Conservation (phyloP, 140 eudicot genomes). For the Ambrosia hybrid region DNA sequence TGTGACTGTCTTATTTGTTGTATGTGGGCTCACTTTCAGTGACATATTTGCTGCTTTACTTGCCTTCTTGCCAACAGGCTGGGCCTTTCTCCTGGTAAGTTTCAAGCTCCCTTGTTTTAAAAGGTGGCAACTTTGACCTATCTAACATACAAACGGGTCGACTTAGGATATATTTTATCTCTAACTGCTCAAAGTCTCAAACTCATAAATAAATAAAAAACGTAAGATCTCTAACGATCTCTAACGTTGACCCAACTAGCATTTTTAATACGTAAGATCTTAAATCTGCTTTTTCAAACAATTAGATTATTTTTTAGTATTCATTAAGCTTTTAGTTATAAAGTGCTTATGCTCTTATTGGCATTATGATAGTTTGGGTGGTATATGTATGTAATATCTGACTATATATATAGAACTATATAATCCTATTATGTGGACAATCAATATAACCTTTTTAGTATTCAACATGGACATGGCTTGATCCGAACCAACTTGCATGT, state of each 20-base stretch:
- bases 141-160: background rate
- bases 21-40: slow-evolving; percentile 61
- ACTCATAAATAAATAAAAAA: background rate
- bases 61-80: slow-evolving; percentile 95
- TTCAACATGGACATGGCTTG: background rate
- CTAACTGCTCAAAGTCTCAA: background rate
- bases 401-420: no score
- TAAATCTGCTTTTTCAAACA: background rate
- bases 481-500: background rate
- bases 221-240: no score
- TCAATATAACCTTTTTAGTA: no score
- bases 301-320: background rate
- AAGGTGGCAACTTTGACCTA: background rate
- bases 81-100: slow-evolving; percentile 93
- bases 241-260: no score
- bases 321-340: background rate
- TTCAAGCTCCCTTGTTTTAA: slow-evolving; percentile 3
- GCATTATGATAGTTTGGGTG: no score
- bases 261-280: background rate
- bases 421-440: no score
- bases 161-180: background rate
- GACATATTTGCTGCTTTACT: slow-evolving; percentile 86
- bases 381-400: no score
- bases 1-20: slow-evolving; percentile 81
- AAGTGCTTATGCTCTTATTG: background rate